Evolutionary conservation across 2,329 filamentous ascomycete species (phyloP).

Genomic region (Fusarium fracticaudum): DNA sequence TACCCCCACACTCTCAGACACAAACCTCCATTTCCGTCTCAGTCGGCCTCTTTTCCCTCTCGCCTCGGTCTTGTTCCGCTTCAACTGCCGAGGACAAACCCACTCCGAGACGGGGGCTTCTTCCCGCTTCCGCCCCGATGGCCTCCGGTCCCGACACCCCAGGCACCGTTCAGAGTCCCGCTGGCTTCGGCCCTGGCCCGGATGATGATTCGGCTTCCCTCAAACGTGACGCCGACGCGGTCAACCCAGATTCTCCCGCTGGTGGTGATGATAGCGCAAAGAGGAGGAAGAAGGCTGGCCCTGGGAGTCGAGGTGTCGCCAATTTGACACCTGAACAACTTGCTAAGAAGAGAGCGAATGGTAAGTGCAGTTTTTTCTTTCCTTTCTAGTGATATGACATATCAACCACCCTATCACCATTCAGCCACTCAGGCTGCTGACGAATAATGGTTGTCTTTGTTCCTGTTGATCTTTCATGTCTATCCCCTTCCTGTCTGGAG

Average conservation of each 20-base stretch:
- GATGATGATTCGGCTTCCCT: slow-evolving; percentile 16
- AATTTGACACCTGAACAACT: slow-evolving; percentile 80
- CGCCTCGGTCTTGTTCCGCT: neutral
- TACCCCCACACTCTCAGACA: slow-evolving; percentile 21
- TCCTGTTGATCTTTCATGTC: neutral
- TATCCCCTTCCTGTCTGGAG: neutral
- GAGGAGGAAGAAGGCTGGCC: slow-evolving; percentile 58
- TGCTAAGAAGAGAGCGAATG: slow-evolving; percentile 71
- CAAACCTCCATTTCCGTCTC: neutral
- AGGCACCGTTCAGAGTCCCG: slow-evolving; percentile 31
- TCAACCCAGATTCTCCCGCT: slow-evolving; percentile 27
- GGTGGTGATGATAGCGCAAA: slow-evolving; percentile 46
- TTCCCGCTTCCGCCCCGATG: slow-evolving; percentile 25
- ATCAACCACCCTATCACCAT: neutral
- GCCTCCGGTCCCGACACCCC: slow-evolving; percentile 36
- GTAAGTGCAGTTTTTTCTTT: slow-evolving; percentile 50
- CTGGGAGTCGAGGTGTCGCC: slow-evolving; percentile 61
- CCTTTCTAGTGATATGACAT: neutral
- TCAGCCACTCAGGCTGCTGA: neutral
- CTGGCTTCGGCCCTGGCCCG: slow-evolving; percentile 10
- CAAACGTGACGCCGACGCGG: slow-evolving; percentile 39
- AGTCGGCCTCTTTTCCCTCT: slow-evolving; percentile 11
- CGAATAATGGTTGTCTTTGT: neutral
- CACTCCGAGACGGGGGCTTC: slow-evolving; percentile 15
- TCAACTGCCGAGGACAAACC: slow-evolving; percentile 23